Percentiles rank a stretch among this genome's conserved stretches.
phyloP scores from a whole-genome alignment of 495 filamentous ascomycete genomes.

The Darksidea phi region DNA sequence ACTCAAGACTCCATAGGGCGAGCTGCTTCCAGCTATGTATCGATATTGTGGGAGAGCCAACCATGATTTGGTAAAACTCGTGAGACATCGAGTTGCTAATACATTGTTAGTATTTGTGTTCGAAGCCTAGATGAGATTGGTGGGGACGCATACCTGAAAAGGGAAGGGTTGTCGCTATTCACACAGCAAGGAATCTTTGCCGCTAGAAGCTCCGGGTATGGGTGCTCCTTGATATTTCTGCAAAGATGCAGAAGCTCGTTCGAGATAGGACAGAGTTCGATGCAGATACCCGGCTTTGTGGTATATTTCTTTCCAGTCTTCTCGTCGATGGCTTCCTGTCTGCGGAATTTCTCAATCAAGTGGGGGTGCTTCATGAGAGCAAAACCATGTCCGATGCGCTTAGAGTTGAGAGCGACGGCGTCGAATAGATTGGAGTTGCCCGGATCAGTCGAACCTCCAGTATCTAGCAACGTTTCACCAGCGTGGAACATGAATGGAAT shows the following conservation, averaged over 20 bases:
- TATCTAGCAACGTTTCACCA: slow-evolving; percentile 45
- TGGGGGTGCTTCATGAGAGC: slow-evolving; percentile 43
- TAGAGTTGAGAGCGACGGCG: slow-evolving; percentile 38
- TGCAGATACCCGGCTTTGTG: slow-evolving; percentile 31
- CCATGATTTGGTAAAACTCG: slow-evolving; percentile 48
- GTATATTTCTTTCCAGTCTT: slow-evolving; percentile 8
- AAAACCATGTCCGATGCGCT: slow-evolving; percentile 45
- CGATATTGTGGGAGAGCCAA: slow-evolving; percentile 41
- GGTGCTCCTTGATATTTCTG: slow-evolving; percentile 44
- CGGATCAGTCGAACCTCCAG: slow-evolving; percentile 42
- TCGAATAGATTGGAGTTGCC: slow-evolving; percentile 46
- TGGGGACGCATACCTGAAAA: slow-evolving; percentile 40
- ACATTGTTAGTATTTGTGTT: slow-evolving; percentile 2
- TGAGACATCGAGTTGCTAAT: slow-evolving; percentile 41
- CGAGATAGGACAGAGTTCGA: slow-evolving; percentile 46
- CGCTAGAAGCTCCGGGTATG: slow-evolving; percentile 42
- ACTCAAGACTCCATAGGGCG: slow-evolving; percentile 42
- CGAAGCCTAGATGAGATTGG: background rate
- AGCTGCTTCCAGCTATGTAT: slow-evolving; percentile 46
- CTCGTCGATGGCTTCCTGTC: slow-evolving; percentile 14
- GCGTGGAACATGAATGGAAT: slow-evolving; percentile 48
- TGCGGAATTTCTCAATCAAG: slow-evolving; percentile 42
- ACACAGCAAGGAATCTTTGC: slow-evolving; percentile 44
- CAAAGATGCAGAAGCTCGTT: slow-evolving; percentile 47
- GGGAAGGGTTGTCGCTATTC: slow-evolving; percentile 46